These are phyloP conservation scores for Talaromyces sp. DNA, from an alignment of 2,329 filamentous ascomycete genomes.

Conservation along the genomic window DNA sequence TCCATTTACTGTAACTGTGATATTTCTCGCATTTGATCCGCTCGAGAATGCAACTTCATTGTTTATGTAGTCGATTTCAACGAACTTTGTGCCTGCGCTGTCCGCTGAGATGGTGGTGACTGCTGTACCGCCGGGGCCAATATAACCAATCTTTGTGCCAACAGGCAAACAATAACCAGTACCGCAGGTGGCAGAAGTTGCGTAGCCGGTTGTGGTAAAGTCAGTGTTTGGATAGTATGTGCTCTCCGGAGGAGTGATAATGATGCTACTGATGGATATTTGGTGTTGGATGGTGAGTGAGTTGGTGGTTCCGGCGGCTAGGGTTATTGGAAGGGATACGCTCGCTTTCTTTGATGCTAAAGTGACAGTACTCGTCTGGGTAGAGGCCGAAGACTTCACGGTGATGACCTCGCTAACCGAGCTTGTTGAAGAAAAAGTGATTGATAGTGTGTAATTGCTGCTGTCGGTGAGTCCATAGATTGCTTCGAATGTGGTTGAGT, in stretches of 20 bases:
- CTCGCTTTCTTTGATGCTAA: constrained; percentile 16
- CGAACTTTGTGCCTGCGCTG: constrained; percentile 34
- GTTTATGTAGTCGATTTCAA: constrained; percentile 53
- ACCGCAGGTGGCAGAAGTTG: constrained; percentile 36
- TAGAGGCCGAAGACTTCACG: not conserved
- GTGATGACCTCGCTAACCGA: constrained; percentile 10
- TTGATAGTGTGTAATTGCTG: constrained; percentile 23
- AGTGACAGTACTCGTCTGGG: not conserved
- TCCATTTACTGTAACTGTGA: constrained; percentile 51
- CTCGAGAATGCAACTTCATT: constrained; percentile 49
- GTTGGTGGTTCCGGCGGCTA: constrained; percentile 27
- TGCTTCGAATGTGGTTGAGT: constrained; percentile 9
- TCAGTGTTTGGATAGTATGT: constrained; percentile 43
- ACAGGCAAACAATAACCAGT: constrained; percentile 43
- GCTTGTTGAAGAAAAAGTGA: constrained; percentile 22
- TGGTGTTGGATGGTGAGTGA: constrained; percentile 24
- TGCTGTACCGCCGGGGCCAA: constrained; percentile 32
- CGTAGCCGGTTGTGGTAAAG: constrained; percentile 38
- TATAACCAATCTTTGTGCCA: constrained; percentile 43
- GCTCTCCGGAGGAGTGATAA: constrained; percentile 23
- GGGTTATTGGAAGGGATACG: constrained; percentile 20
- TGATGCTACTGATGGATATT: constrained; percentile 22
- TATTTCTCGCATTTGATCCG: constrained; percentile 50
- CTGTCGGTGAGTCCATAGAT: constrained; percentile 33
- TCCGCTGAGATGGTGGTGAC: constrained; percentile 37